These are phyloP conservation scores for Chamaecyparis obtusa DNA, from an alignment of 75 land plant genomes.

Conservation along the genomic window DNA sequence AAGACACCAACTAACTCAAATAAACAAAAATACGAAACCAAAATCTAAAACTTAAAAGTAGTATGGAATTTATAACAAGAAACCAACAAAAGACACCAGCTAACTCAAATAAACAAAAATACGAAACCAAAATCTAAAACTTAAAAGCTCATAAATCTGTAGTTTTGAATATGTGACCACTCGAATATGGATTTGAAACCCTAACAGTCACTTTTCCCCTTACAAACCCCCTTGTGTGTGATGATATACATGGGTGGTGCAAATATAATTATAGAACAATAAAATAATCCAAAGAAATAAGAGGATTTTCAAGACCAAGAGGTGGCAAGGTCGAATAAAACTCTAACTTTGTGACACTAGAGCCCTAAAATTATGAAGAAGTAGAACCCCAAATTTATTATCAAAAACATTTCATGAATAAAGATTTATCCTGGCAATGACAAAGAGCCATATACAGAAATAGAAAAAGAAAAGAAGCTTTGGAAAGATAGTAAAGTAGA, in stretches of 20 bases:
- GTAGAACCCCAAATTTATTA: no score
- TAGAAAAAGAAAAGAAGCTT: no score
- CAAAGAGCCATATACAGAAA: no score
- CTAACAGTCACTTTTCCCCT: not conserved
- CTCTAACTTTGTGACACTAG: not conserved
- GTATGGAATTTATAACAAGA: no score
- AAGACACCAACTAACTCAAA: not conserved
- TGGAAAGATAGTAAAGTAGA: no score
- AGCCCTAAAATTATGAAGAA: no score
- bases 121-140: no score
- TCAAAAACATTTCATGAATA: no score
- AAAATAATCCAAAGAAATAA: conserved; percentile 9
- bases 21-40: not conserved
- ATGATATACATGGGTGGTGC: not conserved
- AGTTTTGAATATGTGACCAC: not conserved
- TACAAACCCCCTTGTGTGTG: not conserved
- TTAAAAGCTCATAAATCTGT: not conserved
- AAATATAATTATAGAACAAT: not conserved
- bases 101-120: no score
- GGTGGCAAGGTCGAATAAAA: conserved; percentile 1
- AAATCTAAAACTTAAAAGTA: not conserved
- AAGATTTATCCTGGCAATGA: no score
- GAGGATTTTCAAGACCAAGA: not conserved
- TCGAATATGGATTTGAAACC: not conserved
- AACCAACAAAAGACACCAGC: no score